A percentile compares a stretch with the other conserved stretches of the same genome.
phyloP scores from a whole-genome alignment of 805 yeast species.

The Lachancea waltii region DNA sequence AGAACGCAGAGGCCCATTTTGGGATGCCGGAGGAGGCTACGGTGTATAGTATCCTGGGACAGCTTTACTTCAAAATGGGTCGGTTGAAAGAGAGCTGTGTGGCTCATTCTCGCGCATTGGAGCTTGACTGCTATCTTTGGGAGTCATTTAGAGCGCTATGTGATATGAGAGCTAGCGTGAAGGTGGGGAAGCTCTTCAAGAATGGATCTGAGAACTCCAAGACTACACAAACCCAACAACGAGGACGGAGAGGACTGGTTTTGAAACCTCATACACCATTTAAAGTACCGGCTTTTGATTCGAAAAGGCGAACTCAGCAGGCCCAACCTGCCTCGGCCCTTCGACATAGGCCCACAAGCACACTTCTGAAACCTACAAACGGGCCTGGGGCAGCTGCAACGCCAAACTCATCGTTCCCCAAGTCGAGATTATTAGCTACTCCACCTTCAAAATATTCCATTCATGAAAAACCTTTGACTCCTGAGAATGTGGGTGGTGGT shows the following conservation, averaged over 20 bases:
- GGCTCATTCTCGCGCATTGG: conserved; percentile 62
- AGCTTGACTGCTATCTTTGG: conserved; percentile 73
- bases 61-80: conserved; percentile 51
- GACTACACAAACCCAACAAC: conserved; percentile 2
- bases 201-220: neutral
- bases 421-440: conserved; percentile 18
- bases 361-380: conserved; percentile 9
- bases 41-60: conserved; percentile 62
- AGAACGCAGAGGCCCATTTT: conserved; percentile 1
- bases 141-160: conserved; percentile 79
- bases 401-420: conserved; percentile 7
- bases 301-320: conserved; percentile 4
- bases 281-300: conserved; percentile 13
- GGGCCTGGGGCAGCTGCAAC: conserved; percentile 5
- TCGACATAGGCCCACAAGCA: conserved; percentile 6
- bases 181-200: conserved; percentile 6
- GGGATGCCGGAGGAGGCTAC: conserved; percentile 63
- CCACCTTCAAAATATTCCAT: conserved; percentile 25
- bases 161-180: conserved; percentile 51
- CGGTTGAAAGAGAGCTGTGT: conserved; percentile 60
- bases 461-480: conserved; percentile 9
- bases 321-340: neutral
- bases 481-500: conserved; percentile 3
- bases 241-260: neutral
- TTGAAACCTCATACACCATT: conserved; percentile 12